phyloP scores from a whole-genome alignment of 306 rosid genomes.

The Trifolium dubium region DNA sequence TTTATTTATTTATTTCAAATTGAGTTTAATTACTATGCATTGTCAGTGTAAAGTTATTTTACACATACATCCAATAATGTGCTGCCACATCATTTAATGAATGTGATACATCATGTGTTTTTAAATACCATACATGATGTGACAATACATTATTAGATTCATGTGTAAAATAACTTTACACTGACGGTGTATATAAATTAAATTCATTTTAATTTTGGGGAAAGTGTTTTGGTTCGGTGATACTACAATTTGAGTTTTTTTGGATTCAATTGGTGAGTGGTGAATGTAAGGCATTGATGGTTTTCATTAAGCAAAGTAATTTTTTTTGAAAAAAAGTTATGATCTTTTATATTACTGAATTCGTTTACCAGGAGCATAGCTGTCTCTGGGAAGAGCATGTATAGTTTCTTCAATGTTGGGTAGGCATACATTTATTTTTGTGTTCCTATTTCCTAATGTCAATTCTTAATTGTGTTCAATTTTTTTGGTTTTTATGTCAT shows the following conservation, averaged over 20 bases:
- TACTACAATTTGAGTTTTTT: neutral
- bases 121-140: no score
- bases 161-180: no score
- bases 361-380: constrained; percentile 46
- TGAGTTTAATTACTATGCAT: no score
- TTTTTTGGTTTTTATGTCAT: neutral
- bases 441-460: neutral
- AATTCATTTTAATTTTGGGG: no score
- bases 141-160: no score
- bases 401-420: constrained; percentile 46
- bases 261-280: constrained; percentile 21
- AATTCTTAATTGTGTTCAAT: neutral
- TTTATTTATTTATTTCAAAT: no score
- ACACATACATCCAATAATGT: no score
- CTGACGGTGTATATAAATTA: no score
- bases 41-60: no score
- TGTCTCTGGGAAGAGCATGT: constrained; percentile 45
- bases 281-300: neutral
- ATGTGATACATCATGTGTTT: no score
- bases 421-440: constrained; percentile 37
- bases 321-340: neutral
- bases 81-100: no score
- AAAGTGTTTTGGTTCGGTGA: neutral
- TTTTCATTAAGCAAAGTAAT: neutral
- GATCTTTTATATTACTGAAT: constrained; percentile 36